These are phyloP conservation scores for Leucaena leucocephala DNA, from an alignment of 306 rosid species.

Conservation along the genomic window DNA sequence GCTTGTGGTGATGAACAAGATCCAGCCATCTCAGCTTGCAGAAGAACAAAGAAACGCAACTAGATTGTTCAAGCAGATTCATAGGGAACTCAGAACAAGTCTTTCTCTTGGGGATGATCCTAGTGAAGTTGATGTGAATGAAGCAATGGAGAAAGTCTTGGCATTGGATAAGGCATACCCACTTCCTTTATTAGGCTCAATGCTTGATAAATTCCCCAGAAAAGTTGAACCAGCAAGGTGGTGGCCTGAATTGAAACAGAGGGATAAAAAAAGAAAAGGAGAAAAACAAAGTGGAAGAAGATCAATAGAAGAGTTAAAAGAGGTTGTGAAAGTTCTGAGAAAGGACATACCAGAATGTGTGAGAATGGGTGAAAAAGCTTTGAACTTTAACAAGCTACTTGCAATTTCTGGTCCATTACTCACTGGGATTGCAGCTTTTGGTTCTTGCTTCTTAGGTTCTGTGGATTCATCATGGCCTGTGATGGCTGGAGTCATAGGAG, in stretches of 20 bases:
- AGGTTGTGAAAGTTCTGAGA: constrained; percentile 42
- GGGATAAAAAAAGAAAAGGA: neutral
- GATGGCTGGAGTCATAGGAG: constrained; percentile 59
- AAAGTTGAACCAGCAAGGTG: constrained; percentile 68
- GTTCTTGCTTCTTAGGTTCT: constrained; percentile 49
- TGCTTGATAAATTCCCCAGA: constrained; percentile 76
- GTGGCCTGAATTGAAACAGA: constrained; percentile 64
- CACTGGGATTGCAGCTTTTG: constrained; percentile 62
- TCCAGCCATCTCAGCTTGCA: constrained; percentile 86
- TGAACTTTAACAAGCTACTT: constrained; percentile 53
- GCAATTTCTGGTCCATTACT: constrained; percentile 71
- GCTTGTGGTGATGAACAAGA: constrained; percentile 63
- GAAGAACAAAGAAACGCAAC: constrained; percentile 74
- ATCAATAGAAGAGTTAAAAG: constrained; percentile 67
- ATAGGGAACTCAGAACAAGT: constrained; percentile 48
- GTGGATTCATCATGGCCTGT: constrained; percentile 48
- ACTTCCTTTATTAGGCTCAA: constrained; percentile 74
- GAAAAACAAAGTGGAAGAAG: constrained; percentile 27
- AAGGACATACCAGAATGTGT: constrained; percentile 58
- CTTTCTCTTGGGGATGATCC: constrained; percentile 38
- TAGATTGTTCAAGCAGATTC: constrained; percentile 76
- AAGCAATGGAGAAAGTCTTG: constrained; percentile 68
- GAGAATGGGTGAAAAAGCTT: constrained; percentile 47
- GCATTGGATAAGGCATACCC: constrained; percentile 86
- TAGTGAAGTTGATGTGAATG: constrained; percentile 38